Evolutionary conservation across 495 filamentous ascomycete genomes (phyloP).

Genomic region (Clohesyomyces aquaticus): DNA sequence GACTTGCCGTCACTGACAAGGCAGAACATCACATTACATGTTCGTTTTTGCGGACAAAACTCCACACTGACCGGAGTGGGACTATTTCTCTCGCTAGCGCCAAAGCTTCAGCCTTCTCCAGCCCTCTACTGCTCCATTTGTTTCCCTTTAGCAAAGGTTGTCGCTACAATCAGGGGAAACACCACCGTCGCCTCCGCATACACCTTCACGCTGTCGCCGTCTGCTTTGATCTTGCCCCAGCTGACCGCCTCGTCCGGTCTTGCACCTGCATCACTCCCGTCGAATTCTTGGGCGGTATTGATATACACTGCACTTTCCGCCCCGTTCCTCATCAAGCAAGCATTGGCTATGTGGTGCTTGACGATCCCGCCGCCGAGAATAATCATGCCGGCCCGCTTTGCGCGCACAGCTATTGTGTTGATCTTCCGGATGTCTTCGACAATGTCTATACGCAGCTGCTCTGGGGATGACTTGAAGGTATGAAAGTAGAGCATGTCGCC

Average conservation of each 20-base stretch:
- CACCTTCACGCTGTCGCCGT: conserved; percentile 87
- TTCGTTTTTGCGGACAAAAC: neutral
- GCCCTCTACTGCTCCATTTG: conserved; percentile 5
- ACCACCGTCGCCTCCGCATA: conserved; percentile 90
- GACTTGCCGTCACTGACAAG: too few species aligned
- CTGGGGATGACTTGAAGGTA: conserved; percentile 81
- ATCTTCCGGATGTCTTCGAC: conserved; percentile 86
- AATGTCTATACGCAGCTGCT: conserved; percentile 80
- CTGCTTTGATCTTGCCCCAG: conserved; percentile 96
- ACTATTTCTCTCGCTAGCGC: neutral
- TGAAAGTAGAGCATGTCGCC: conserved; percentile 99
- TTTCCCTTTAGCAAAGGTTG: conserved; percentile 75
- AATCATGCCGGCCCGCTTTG: conserved; percentile 86
- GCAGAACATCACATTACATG: too few species aligned
- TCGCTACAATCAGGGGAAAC: conserved; percentile 93
- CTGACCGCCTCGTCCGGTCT: conserved; percentile 95
- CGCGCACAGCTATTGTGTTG: conserved; percentile 84
- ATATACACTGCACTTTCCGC: conserved; percentile 96
- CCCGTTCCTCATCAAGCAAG: conserved; percentile 93
- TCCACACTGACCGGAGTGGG: neutral
- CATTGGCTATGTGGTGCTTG: conserved; percentile 98
- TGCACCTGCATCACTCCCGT: conserved; percentile 94
- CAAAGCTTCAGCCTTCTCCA: neutral
- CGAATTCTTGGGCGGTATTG: conserved; percentile 95
- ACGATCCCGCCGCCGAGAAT: conserved; percentile 90